Conservation (phyloP, 2,329 filamentous ascomycete genomes). For the Peltaster fructicola region DNA sequence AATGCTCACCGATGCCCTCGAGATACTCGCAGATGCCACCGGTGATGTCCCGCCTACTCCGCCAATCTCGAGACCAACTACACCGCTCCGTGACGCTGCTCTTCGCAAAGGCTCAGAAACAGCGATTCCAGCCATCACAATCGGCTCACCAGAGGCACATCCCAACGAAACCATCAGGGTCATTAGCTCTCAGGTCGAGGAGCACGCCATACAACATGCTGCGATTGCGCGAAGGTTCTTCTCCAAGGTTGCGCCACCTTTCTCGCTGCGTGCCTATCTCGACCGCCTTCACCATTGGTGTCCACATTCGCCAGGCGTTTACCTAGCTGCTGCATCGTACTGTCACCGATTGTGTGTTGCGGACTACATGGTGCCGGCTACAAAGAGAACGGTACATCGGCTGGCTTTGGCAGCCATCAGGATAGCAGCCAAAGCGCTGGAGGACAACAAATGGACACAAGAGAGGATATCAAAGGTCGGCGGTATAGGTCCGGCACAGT, state of each 20-base stretch:
- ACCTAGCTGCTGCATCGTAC: conserved; percentile 75
- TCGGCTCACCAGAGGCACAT: conserved; percentile 30
- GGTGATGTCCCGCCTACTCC: conserved; percentile 71
- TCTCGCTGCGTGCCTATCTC: conserved; percentile 70
- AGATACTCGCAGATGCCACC: conserved; percentile 49
- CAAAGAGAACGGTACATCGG: conserved; percentile 69
- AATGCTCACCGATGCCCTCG: conserved; percentile 45
- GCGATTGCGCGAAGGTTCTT: conserved; percentile 87
- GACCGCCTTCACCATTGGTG: conserved; percentile 77
- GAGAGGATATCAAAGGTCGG: conserved; percentile 71
- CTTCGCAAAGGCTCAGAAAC: conserved; percentile 36
- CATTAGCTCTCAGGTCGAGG: conserved; percentile 48
- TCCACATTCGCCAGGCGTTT: conserved; percentile 84
- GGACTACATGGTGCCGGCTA: conserved; percentile 59
- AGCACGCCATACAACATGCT: conserved; percentile 59
- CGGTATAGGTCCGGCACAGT: conserved; percentile 64
- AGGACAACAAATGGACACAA: conserved; percentile 80
- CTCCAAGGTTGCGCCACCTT: conserved; percentile 69
- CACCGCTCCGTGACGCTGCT: conserved; percentile 29
- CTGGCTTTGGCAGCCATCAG: conserved; percentile 67
- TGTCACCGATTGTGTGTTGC: conserved; percentile 66
- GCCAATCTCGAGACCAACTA: conserved; percentile 43
- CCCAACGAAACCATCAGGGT: conserved; percentile 29
- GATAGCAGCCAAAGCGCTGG: conserved; percentile 86
- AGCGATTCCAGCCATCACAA: conserved; percentile 16